Conservation (phyloP, 2,329 filamentous ascomycete genomes). For the Pestalotiopsis sp. region DNA sequence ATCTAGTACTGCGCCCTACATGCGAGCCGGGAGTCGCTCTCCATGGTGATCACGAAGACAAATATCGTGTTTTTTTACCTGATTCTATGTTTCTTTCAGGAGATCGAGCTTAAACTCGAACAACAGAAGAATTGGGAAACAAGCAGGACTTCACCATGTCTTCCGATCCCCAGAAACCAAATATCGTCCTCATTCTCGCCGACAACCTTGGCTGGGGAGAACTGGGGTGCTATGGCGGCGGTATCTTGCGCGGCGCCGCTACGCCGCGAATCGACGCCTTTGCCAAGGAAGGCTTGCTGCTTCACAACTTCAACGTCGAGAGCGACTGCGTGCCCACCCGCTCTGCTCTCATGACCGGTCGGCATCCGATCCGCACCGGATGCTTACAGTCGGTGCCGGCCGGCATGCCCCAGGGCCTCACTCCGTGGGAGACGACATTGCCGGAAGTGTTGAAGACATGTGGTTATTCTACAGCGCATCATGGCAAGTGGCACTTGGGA, state of each 20-base stretch:
- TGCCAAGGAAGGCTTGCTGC: slow-evolving; percentile 32
- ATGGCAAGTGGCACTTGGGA: slow-evolving; percentile 39
- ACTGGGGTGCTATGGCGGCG: slow-evolving; percentile 36
- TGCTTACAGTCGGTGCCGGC: slow-evolving; percentile 36
- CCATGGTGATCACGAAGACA: not conserved
- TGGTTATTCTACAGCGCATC: slow-evolving; percentile 32
- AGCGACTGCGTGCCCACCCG: slow-evolving; percentile 38
- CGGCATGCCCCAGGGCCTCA: slow-evolving; percentile 35
- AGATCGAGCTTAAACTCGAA: too few relatives aligned
- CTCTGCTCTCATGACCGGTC: slow-evolving; percentile 37
- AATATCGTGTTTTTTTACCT: not conserved
- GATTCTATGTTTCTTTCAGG: not conserved
- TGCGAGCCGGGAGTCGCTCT: not conserved
- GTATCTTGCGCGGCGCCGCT: slow-evolving; percentile 33
- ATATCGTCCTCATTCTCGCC: slow-evolving; percentile 35
- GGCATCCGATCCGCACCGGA: slow-evolving; percentile 37
- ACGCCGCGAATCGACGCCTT: slow-evolving; percentile 36
- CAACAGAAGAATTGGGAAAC: not conserved
- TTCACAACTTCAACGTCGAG: slow-evolving; percentile 41
- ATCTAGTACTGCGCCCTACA: not conserved
- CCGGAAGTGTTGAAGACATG: slow-evolving; percentile 31
- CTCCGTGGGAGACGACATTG: slow-evolving; percentile 33
- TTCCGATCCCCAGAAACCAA: slow-evolving; percentile 26
- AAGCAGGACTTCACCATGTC: slow-evolving; percentile 19
- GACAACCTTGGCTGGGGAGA: slow-evolving; percentile 41